Percentiles rank a stretch among this genome's conserved stretches.
These are phyloP conservation scores for Daedalea quercina DNA, from an alignment of 768 basidiomycete species.

Conservation along the genomic window DNA sequence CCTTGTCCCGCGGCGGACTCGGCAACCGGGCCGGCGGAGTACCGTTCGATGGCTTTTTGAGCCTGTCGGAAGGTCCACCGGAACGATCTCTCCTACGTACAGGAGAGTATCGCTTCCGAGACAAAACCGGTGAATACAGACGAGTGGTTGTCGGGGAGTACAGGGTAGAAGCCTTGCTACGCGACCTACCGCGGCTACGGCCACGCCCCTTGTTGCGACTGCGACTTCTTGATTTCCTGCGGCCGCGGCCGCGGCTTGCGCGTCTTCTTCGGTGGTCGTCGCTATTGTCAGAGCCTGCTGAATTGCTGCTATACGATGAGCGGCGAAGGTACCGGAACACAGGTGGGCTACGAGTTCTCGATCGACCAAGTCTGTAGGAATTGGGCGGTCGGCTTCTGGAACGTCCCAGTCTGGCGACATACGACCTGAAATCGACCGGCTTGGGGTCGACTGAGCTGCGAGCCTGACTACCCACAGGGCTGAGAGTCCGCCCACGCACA, in stretches of 20 bases:
- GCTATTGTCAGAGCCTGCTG: background rate
- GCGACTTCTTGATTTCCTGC: background rate
- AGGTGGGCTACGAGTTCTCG: background rate
- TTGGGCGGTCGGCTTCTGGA: background rate
- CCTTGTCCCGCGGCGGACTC: background rate
- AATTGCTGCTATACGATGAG: background rate
- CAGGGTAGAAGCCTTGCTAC: background rate
- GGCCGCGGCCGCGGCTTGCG: background rate
- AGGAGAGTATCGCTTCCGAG: slow-evolving; percentile 3
- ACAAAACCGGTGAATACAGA: background rate
- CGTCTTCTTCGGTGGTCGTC: background rate
- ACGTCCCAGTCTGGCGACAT: too few species aligned
- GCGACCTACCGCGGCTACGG: background rate
- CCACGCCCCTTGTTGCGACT: background rate
- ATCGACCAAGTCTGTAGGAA: background rate
- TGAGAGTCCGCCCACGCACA: too few species aligned
- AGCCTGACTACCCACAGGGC: too few species aligned
- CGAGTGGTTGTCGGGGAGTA: slow-evolving; percentile 1
- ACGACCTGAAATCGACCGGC: too few species aligned
- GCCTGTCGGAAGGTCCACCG: slow-evolving; percentile 1
- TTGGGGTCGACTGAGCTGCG: too few species aligned
- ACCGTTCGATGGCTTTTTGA: background rate
- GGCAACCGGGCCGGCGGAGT: background rate
- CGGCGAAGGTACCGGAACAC: background rate
- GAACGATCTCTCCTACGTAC: background rate